Evolutionary conservation across 805 yeast species (phyloP), one percentile per base, ranked within the genome.

Genomic region (Cyberlindnera saturnus): DNA sequence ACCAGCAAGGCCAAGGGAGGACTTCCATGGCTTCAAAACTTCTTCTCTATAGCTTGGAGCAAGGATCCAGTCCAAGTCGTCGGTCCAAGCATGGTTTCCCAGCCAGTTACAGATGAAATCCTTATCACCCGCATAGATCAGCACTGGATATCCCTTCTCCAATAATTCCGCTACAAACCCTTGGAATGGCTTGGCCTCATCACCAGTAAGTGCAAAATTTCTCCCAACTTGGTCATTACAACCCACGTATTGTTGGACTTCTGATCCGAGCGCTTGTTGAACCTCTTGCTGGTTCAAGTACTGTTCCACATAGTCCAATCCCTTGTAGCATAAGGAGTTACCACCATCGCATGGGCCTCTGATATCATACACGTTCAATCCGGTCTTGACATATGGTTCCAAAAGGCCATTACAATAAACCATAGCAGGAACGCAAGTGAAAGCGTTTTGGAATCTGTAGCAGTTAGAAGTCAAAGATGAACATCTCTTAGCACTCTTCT

Each of bases 31-130:
- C 47, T 57, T 63, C 47, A 71, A 49, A 31, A 70, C 67, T 43
- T 65, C 67, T 14, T 56, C 54, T 34, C 66, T 63, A 58, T 75
- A 85, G 37, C 70, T 62, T 4, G 66, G 70, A 29, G 70, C 66
- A 34, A 81, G 76, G 32, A 74, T 63, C 91, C 93, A 86, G 48
- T 71, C 75, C 49, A 86, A 68, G 49, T 64, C 71, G 59, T 83
- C 74, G 14, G 89, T 67, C 93, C 95, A 87, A 13, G 86, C 93
- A 52, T 77, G 78, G 66, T 87, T 86, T 52, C 96, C 96, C 51
- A 88, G 71, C 93, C 96, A 88, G 69, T 88, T 88, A 67, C 96
- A 88, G 59, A 88, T 87, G 64, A 75, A 88, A 64, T 88, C 96
- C 65, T 88, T 86, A 63, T 88, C 95, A 59, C 96, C 96, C n/a